phyloP scores from a whole-genome alignment of 176 grass and related monocot genomes.

The Zea mays region Zm-B73-REFERENCE-NAM-5.0 NC_050096.1:58824501-58825000 shows the following conservation, averaged over 20 bases:
- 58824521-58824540: slow-evolving; percentile 70
- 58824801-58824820: slow-evolving; percentile 35
- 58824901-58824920: slow-evolving; percentile 77
- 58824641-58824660: slow-evolving; percentile 41
- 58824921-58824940: slow-evolving; percentile 46
- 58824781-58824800: slow-evolving; percentile 41
- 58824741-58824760: slow-evolving; percentile 49
- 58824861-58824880: slow-evolving; percentile 59
- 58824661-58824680: slow-evolving; percentile 30
- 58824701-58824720: slow-evolving; percentile 35
- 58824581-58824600: slow-evolving; percentile 54
- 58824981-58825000: slow-evolving; percentile 23
- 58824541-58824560: slow-evolving; percentile 72
- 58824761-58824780: slow-evolving; percentile 55
- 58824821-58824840: slow-evolving; percentile 63
- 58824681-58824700: slow-evolving; percentile 34
- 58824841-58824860: slow-evolving; percentile 72
- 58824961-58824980: slow-evolving; percentile 36
- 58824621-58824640: slow-evolving; percentile 34
- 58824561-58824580: slow-evolving; percentile 60
- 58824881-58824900: slow-evolving; percentile 84
- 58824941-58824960: slow-evolving; percentile 37
- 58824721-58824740: slow-evolving; percentile 36
- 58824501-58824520: slow-evolving; percentile 45
- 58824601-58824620: slow-evolving; percentile 34